phyloP scores from a whole-genome alignment of 148 eudicot genomes.

The Vaccinium macrocarpon region DNA sequence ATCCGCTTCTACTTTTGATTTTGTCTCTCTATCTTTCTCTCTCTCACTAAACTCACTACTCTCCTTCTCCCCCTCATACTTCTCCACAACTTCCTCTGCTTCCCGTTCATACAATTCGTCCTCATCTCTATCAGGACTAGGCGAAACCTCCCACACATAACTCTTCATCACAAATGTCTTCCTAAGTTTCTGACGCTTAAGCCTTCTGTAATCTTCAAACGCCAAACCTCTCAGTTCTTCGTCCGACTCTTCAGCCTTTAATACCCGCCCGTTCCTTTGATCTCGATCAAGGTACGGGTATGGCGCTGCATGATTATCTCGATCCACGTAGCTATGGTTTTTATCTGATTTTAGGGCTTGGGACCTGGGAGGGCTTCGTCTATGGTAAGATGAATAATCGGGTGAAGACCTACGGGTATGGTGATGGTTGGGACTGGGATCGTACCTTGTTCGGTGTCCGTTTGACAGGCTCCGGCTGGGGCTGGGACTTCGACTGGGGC shows the following conservation, averaged over 20 bases:
- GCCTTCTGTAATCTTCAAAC: constrained; percentile 66
- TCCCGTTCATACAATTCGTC: constrained; percentile 39
- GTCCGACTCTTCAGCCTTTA: constrained; percentile 57
- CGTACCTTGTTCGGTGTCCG: constrained; percentile 37
- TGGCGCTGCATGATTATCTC: constrained; percentile 23
- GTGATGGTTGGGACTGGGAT: constrained; percentile 24
- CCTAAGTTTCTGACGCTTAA: constrained; percentile 79
- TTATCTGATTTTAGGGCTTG: constrained; percentile 26
- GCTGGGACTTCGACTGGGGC: constrained; percentile 24
- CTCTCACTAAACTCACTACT: constrained; percentile 15
- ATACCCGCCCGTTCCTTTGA: constrained; percentile 37
- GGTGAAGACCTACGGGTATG: constrained; percentile 37
- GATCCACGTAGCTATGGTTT: constrained; percentile 26
- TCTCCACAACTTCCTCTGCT: constrained; percentile 20
- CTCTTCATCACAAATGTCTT: constrained; percentile 34
- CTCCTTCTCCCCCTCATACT: constrained; percentile 28
- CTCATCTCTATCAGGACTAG: constrained; percentile 74
- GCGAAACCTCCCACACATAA: constrained; percentile 67
- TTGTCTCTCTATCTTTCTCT: constrained; percentile 3
- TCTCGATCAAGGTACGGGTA: constrained; percentile 41
- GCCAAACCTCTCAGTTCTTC: constrained; percentile 69
- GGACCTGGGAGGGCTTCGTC: constrained; percentile 37
- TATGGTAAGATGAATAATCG: constrained; percentile 32
- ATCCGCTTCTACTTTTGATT: neutral
- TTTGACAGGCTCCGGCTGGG: constrained; percentile 32